Base-by-base conservation (phyloP, 1,284 basidiomycete genomes). In the Clitocybe nebularis region DNA sequence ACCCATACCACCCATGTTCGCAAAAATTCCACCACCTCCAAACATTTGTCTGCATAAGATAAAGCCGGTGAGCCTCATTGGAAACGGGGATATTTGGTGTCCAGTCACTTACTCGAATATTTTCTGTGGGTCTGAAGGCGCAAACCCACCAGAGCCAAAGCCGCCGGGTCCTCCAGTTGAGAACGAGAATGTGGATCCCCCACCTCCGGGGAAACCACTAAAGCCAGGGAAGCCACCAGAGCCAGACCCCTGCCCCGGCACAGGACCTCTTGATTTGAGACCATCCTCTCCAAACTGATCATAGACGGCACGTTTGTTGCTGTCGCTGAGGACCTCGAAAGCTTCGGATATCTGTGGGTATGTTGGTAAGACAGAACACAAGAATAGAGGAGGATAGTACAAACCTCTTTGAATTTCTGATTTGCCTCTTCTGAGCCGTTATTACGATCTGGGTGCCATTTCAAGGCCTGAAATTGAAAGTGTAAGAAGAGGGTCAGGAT, bases 251-350 rank as follows among this genome's bases (percentile, higher is more conserved):
- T 75, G 72, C 4, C 75, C 74, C 43, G 77, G 72, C 22, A 77
- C 56, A 10, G 68, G 64, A 0, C 71, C 75, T 24, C 77, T 77
- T 13, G 75, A 76, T 63, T 98, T 97, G 51, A 98, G 75, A 1
- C 95, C 95, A 52, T 98, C 95, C 63, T 97, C 95, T 23, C 95
- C 95, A 48, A 93, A 88, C 54, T 95, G 92, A 64, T 99, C 95
- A 55, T 96, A 99, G 20, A 98, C 67, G 0, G 90, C 73, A 36
- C 92, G 85, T 66, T 98, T 99, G 63, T 98, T 79, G 68, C 87
- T 84, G 67, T 98, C 94, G 41, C 80, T 90, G 40, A 98, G 79
- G 36, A 98, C 95, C 63, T 99, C 95, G 58, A 95, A 98, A 0
- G 95, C 95, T 71, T 99, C 95, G 17, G 90, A 90, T 45, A 96